phyloP scores from a whole-genome alignment of 2,329 filamentous ascomycete genomes.

The Trichoderma arundinaceum region DNA sequence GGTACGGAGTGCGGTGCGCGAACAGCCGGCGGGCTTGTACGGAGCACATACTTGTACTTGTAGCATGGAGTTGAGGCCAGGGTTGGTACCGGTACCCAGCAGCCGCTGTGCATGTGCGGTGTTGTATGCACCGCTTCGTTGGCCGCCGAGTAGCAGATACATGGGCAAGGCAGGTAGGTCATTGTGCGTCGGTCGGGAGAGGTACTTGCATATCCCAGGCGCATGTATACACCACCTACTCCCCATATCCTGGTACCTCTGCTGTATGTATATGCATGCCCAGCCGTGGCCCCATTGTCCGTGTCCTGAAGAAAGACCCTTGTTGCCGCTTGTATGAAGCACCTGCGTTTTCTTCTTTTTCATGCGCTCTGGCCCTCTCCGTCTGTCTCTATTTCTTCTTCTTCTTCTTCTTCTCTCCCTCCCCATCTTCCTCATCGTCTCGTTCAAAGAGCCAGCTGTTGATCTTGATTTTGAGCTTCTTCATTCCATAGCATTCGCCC shows the following conservation, averaged over 20 bases:
- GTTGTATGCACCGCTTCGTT: slow-evolving; percentile 18
- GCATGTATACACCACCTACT: too few species aligned
- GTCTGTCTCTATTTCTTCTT: background rate
- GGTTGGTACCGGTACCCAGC: too few species aligned
- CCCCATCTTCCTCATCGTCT: background rate
- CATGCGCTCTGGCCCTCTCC: background rate
- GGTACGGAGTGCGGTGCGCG: background rate
- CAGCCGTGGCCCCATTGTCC: slow-evolving; percentile 23
- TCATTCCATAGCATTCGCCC: background rate
- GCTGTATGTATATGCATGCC: slow-evolving; percentile 18
- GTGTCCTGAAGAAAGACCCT: slow-evolving; percentile 28
- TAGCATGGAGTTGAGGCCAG: background rate
- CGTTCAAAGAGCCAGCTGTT: background rate
- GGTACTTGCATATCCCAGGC: background rate
- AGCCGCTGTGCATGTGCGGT: background rate
- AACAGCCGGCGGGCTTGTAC: background rate
- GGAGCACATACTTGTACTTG: background rate
- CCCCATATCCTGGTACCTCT: background rate
- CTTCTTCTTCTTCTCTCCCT: background rate
- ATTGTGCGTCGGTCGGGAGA: slow-evolving; percentile 26
- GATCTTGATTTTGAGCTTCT: background rate
- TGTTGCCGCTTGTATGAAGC: slow-evolving; percentile 5
- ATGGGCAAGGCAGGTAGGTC: slow-evolving; percentile 1
- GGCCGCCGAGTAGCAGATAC: slow-evolving; percentile 1
- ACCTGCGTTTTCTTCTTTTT: slow-evolving; percentile 2